Percentiles rank a stretch among this genome's conserved stretches.
Conservation (phyloP, 2,329 filamentous ascomycete genomes). For the Colletotrichum plurivorum region DNA sequence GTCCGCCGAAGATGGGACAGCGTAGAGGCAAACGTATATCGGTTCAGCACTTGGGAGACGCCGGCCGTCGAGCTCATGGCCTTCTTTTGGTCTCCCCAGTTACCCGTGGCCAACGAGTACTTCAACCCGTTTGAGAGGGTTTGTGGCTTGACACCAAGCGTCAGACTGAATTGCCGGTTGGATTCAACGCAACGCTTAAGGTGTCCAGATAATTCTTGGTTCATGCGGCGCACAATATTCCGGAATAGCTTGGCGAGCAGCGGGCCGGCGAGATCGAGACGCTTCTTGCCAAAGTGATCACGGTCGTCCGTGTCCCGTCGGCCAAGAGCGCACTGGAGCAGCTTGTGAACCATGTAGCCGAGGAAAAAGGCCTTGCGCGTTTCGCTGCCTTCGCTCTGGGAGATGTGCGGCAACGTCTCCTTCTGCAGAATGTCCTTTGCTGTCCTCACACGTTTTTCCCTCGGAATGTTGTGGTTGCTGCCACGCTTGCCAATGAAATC, state of each 20-base stretch:
- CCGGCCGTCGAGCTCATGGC: slow-evolving; percentile 94
- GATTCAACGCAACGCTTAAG: slow-evolving; percentile 93
- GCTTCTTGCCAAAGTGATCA: slow-evolving; percentile 99
- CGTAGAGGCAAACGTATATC: slow-evolving; percentile 97
- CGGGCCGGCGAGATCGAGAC: slow-evolving; percentile 93
- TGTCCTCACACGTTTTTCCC: slow-evolving; percentile 91
- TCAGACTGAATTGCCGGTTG: slow-evolving; percentile 89
- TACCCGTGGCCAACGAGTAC: slow-evolving; percentile 96
- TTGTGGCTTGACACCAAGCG: slow-evolving; percentile 89
- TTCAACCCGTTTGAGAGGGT: slow-evolving; percentile 95
- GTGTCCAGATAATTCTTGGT: slow-evolving; percentile 90
- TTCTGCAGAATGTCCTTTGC: slow-evolving; percentile 97
- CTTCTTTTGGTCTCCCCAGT: slow-evolving; percentile 99
- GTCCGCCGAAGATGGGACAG: slow-evolving; percentile 96
- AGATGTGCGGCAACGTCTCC: slow-evolving; percentile 96
- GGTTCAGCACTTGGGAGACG: slow-evolving; percentile 97
- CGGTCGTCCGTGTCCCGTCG: slow-evolving; percentile 95
- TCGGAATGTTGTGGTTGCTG: slow-evolving; percentile 70
- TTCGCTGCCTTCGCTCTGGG: slow-evolving; percentile 93
- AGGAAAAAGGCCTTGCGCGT: slow-evolving; percentile 98
- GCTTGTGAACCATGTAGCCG: slow-evolving; percentile 98
- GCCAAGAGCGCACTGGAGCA: slow-evolving; percentile 93
- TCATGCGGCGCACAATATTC: slow-evolving; percentile 90
- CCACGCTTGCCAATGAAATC: slow-evolving; percentile 97
- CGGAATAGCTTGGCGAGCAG: slow-evolving; percentile 97